These are phyloP conservation scores for Nakaseomyces delphensis DNA, from an alignment of 1,139 yeast species.

Conservation along the genomic window DNA sequence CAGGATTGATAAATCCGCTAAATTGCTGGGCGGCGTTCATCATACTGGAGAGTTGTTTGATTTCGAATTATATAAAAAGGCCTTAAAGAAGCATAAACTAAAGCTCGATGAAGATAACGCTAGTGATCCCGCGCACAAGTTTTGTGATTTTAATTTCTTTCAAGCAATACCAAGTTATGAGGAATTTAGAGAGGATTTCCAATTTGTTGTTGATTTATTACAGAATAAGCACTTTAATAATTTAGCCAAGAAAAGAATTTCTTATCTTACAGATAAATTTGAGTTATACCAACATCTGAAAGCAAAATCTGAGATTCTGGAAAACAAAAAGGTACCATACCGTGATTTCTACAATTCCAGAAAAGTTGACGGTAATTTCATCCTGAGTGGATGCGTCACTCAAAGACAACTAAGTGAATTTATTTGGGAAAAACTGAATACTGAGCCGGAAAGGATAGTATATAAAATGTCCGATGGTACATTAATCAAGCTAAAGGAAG, in stretches of 20 bases:
- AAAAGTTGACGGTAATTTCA: conserved; percentile 94
- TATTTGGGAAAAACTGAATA: conserved; percentile 73
- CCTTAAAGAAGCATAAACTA: conserved; percentile 12
- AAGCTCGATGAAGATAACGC: conserved; percentile 6
- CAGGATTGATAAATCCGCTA: background rate
- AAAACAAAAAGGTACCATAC: conserved; percentile 62
- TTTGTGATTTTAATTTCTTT: conserved; percentile 4
- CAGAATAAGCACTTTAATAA: conserved; percentile 16
- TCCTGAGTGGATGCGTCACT: conserved; percentile 94
- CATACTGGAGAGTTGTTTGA: conserved; percentile 28
- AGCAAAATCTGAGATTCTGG: conserved; percentile 26
- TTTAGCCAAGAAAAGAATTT: conserved; percentile 20
- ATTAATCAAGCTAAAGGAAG: conserved; percentile 16
- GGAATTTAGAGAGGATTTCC: conserved; percentile 21
- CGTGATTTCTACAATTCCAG: conserved; percentile 94
- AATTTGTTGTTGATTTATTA: conserved; percentile 11
- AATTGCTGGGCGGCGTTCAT: conserved; percentile 10
- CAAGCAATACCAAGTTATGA: conserved; percentile 17
- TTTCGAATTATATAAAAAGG: conserved; percentile 16
- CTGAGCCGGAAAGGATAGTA: conserved; percentile 25
- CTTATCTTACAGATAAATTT: conserved; percentile 24
- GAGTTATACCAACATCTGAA: conserved; percentile 27
- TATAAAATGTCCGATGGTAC: conserved; percentile 14
- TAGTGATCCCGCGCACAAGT: conserved; percentile 6
- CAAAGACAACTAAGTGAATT: conserved; percentile 90